Conservation (phyloP, 1,284 basidiomycete genomes). For the Puccinia polysora region DNA sequence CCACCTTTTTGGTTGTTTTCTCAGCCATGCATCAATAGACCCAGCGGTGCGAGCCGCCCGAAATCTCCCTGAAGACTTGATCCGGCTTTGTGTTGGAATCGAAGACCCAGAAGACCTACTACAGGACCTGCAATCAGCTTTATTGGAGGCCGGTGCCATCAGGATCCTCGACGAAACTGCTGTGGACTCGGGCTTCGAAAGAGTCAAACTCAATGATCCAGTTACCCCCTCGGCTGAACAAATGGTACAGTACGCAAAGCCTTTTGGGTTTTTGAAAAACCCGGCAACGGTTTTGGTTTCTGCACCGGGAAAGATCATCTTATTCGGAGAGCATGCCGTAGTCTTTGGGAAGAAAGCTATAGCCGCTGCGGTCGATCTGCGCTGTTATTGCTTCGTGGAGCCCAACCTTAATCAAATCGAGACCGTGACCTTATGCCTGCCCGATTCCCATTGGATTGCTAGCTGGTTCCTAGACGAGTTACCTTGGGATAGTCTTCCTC, state of each 20-base stretch:
- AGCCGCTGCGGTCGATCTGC: conserved; percentile 87
- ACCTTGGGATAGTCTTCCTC: conserved; percentile 69
- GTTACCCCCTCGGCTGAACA: conserved; percentile 45
- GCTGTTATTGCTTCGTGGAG: conserved; percentile 81
- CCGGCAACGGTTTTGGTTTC: conserved; percentile 67
- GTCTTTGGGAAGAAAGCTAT: conserved; percentile 95
- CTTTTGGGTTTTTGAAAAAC: not conserved
- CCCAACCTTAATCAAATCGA: conserved; percentile 63
- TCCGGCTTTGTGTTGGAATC: conserved; percentile 96
- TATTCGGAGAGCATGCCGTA: conserved; percentile 98
- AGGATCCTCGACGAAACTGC: conserved; percentile 44
- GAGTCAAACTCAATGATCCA: conserved; percentile 25
- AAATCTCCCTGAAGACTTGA: conserved; percentile 92
- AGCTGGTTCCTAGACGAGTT: conserved; percentile 74
- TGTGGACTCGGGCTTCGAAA: conserved; percentile 42
- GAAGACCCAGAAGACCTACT: conserved; percentile 89
- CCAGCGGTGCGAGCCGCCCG: conserved; percentile 84
- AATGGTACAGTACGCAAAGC: not conserved
- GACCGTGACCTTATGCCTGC: conserved; percentile 70
- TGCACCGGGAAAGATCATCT: conserved; percentile 94
- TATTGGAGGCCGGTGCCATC: conserved; percentile 87
- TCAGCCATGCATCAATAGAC: conserved; percentile 93
- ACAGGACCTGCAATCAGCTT: conserved; percentile 88
- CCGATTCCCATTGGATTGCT: conserved; percentile 73
- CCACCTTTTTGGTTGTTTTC: conserved; percentile 34